Conservation (phyloP, 805 yeast genomes). For the Candida quercuum region DNA sequence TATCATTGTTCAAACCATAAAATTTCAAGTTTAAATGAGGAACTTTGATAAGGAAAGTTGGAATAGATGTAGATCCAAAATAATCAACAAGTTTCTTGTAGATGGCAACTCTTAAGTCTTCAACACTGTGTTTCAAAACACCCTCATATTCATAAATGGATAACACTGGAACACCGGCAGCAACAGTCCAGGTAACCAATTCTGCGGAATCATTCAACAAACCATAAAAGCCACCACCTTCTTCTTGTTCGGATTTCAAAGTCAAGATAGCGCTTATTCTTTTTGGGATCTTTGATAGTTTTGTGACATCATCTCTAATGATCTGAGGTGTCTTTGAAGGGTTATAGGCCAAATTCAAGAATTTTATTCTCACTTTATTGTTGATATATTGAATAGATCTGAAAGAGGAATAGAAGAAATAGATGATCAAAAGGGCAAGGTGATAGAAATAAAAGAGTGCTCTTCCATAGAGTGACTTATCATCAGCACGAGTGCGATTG, state of each 20-base stretch:
- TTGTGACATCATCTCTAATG: slow-evolving; percentile 75
- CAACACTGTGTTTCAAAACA: slow-evolving; percentile 46
- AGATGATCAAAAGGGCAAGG: slow-evolving; percentile 39
- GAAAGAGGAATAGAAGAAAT: slow-evolving; percentile 49
- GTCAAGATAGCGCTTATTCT: slow-evolving; percentile 72
- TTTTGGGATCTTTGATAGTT: slow-evolving; percentile 71
- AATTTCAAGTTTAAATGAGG: slow-evolving; percentile 60
- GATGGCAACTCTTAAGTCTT: slow-evolving; percentile 53
- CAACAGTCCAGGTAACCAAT: slow-evolving; percentile 79
- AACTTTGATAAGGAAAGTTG: slow-evolving; percentile 53
- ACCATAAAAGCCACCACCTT: slow-evolving; percentile 86
- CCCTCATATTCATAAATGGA: slow-evolving; percentile 81
- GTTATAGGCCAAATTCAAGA: slow-evolving; percentile 60
- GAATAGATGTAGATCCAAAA: slow-evolving; percentile 67
- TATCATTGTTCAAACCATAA: slow-evolving; percentile 32
- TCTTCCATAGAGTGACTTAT: slow-evolving; percentile 2
- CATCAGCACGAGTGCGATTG: too few species aligned
- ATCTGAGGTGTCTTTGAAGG: slow-evolving; percentile 76
- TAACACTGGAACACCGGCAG: slow-evolving; percentile 73
- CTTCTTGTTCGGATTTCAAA: slow-evolving; percentile 70
- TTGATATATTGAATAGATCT: slow-evolving; percentile 47
- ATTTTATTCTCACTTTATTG: slow-evolving; percentile 49
- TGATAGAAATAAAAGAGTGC: slow-evolving; percentile 18
- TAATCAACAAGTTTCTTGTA: slow-evolving; percentile 57
- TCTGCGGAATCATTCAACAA: slow-evolving; percentile 74